These are phyloP conservation scores for Cudoniella acicularis DNA, from an alignment of 495 filamentous ascomycete genomes.

Conservation along the genomic window DNA sequence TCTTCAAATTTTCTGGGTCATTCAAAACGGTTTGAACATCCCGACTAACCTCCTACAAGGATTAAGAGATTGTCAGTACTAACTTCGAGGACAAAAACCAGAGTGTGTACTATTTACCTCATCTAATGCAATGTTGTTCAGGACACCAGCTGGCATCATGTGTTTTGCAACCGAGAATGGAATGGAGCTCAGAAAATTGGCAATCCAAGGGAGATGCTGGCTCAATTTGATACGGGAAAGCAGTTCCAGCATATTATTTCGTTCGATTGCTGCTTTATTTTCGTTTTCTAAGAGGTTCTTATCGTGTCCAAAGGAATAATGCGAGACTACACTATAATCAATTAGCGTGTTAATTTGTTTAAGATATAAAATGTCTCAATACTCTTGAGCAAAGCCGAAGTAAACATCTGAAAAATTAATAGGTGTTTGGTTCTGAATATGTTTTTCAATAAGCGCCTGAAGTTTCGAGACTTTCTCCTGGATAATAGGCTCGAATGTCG, in stretches of 20 bases:
- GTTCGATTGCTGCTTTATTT: constrained; percentile 28
- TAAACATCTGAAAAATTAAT: constrained; percentile 37
- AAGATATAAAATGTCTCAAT: constrained; percentile 4
- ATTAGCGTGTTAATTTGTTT: constrained; percentile 23
- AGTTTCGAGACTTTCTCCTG: background rate
- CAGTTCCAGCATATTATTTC: constrained; percentile 32
- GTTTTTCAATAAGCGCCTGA: constrained; percentile 4
- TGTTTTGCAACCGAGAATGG: constrained; percentile 32
- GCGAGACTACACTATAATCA: constrained; percentile 31
- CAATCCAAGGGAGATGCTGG: constrained; percentile 36
- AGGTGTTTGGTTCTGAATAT: constrained; percentile 25
- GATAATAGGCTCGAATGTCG: background rate
- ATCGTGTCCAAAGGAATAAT: constrained; percentile 36
- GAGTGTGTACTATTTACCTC: constrained; percentile 30
- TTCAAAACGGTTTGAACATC: constrained; percentile 14
- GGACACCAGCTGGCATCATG: constrained; percentile 35
- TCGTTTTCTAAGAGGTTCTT: constrained; percentile 31
- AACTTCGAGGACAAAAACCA: background rate
- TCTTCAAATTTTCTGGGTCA: constrained; percentile 31
- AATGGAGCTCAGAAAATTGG: constrained; percentile 32
- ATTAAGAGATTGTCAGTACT: background rate
- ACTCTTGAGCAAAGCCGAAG: constrained; percentile 22
- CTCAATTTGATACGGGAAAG: constrained; percentile 34
- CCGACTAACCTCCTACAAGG: constrained; percentile 5
- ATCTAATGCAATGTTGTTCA: constrained; percentile 34